These are phyloP conservation scores for Leccinum uliginosum DNA, from an alignment of 768 basidiomycete species.

Conservation along the genomic window DNA sequence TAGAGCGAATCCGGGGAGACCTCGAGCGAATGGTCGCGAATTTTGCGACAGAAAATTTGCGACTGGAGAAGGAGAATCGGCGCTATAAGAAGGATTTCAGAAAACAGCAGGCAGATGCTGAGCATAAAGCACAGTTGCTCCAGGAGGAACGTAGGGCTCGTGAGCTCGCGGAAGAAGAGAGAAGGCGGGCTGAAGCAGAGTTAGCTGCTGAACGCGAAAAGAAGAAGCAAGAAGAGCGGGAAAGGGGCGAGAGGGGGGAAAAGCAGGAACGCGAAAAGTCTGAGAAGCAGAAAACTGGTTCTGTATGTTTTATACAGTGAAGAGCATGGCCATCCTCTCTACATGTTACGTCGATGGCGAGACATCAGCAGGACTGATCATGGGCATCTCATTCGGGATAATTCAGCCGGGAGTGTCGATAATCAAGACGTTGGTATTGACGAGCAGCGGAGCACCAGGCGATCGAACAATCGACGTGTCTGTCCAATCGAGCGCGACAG, in stretches of 20 bases:
- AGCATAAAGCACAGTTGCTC: constrained; percentile 13
- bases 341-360: constrained; percentile 39
- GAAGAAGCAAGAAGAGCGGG: neutral
- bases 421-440: constrained; percentile 60
- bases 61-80: constrained; percentile 26
- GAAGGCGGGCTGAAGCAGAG: constrained; percentile 15
- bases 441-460: constrained; percentile 58
- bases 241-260: neutral
- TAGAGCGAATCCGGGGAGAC: constrained; percentile 37
- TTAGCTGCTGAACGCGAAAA: constrained; percentile 15
- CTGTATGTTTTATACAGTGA: constrained; percentile 10
- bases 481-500: constrained; percentile 51
- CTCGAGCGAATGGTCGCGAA: constrained; percentile 36
- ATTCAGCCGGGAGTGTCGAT: constrained; percentile 55
- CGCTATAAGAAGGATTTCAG: constrained; percentile 15
- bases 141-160: constrained; percentile 26
- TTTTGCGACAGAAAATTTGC: constrained; percentile 34
- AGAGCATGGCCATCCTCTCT: too few species aligned
- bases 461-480: constrained; percentile 80
- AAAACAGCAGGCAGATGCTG: constrained; percentile 20
- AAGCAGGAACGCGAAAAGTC: neutral
- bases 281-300: constrained; percentile 6
- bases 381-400: constrained; percentile 63
- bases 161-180: constrained; percentile 21
- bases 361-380: constrained; percentile 68